Conservation (phyloP, 2,329 filamentous ascomycete species). For the Colletotrichum destructivum region DNA sequence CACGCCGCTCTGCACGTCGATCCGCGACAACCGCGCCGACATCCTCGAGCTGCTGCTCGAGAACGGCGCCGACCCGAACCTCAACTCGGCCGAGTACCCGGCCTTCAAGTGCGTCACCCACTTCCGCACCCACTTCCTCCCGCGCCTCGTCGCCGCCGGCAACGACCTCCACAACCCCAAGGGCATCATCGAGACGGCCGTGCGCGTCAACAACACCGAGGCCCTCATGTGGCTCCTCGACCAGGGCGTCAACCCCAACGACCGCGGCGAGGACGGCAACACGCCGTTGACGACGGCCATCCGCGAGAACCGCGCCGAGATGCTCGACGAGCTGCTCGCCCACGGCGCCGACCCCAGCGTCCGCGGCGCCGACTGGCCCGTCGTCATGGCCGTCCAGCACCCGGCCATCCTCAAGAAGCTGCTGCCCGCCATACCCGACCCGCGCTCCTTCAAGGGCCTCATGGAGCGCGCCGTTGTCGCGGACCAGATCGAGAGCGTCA, state of each 20-base stretch:
- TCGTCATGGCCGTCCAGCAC: conserved; percentile 77
- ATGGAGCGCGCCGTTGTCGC: conserved; percentile 78
- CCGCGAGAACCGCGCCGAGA: conserved; percentile 69
- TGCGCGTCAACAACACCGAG: conserved; percentile 73
- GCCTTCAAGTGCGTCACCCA: conserved; percentile 79
- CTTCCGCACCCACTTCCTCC: conserved; percentile 72
- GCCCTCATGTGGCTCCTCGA: conserved; percentile 74
- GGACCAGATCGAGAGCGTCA: conserved; percentile 77
- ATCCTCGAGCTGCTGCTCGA: conserved; percentile 72
- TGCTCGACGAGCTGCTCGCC: conserved; percentile 71
- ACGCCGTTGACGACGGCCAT: conserved; percentile 78
- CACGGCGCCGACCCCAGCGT: conserved; percentile 74
- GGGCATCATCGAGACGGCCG: conserved; percentile 77
- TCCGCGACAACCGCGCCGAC: conserved; percentile 75
- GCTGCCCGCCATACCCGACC: conserved; percentile 69
- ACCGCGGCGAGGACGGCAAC: conserved; percentile 69
- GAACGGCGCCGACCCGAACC: conserved; percentile 74
- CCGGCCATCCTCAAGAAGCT: conserved; percentile 73
- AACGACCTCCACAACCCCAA: conserved; percentile 72
- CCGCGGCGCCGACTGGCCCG: conserved; percentile 78
- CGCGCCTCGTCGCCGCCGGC: conserved; percentile 72
- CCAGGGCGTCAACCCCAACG: conserved; percentile 73
- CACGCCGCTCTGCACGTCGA: conserved; percentile 77
- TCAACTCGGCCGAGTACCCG: conserved; percentile 75
- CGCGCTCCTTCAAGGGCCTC: conserved; percentile 75